Evolutionary conservation across 129 eudicot genomes (phyloP).

Genomic region (Artemisia tridentata): DNA sequence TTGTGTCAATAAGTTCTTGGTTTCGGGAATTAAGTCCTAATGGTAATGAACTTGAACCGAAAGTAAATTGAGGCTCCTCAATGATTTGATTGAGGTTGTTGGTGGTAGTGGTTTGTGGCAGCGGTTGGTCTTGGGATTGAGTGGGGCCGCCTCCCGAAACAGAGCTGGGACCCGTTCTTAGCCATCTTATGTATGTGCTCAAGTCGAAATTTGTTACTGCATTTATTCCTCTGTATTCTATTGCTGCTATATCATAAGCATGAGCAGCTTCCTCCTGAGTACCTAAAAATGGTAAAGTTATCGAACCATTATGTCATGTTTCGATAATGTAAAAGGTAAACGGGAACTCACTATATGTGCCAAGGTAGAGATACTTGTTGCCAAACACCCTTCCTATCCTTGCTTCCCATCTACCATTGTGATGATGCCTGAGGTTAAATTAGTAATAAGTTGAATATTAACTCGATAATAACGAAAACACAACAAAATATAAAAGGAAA

Average conservation of each 20-base stretch:
- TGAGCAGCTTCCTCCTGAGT: slow-evolving; percentile 86
- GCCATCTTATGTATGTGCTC: slow-evolving; percentile 74
- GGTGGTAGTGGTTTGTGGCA: slow-evolving; percentile 15
- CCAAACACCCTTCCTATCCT: slow-evolving; percentile 90
- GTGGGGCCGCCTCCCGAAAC: slow-evolving; percentile 15
- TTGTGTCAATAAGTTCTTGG: slow-evolving; percentile 44
- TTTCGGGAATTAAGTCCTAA: slow-evolving; percentile 29
- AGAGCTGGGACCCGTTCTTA: slow-evolving; percentile 47
- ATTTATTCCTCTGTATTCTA: slow-evolving; percentile 67
- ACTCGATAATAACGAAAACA: background rate
- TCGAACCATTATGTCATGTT: background rate
- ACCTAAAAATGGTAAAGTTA: slow-evolving; percentile 36
- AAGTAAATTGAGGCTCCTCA: slow-evolving; percentile 37
- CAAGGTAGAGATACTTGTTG: slow-evolving; percentile 74
- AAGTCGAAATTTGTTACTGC: slow-evolving; percentile 78
- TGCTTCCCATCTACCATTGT: slow-evolving; percentile 92
- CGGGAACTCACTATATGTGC: slow-evolving; percentile 61
- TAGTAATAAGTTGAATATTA: background rate
- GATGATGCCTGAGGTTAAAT: slow-evolving; percentile 61
- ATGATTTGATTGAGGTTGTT: slow-evolving; percentile 24
- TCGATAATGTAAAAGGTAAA: slow-evolving; percentile 12
- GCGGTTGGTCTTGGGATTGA: slow-evolving; percentile 37
- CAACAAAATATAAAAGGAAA: background rate
- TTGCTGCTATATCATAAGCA: slow-evolving; percentile 81
- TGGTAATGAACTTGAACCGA: slow-evolving; percentile 29